These are phyloP conservation scores for Pseudogymnoascus sp. DNA, from an alignment of 2,329 filamentous ascomycete genomes.

Conservation along the genomic window DNA sequence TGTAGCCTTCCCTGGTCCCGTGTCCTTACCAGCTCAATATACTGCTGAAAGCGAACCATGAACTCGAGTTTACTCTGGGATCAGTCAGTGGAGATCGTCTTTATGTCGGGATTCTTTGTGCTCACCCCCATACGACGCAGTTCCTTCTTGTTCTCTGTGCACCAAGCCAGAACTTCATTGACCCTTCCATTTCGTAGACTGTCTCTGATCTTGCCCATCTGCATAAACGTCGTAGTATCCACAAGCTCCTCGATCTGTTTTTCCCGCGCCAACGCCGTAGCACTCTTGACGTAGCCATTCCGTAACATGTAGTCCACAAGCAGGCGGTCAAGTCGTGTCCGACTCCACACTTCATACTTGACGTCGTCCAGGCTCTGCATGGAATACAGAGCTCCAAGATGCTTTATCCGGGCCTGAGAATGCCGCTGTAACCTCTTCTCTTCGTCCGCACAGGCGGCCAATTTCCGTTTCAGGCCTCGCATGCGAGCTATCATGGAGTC, in stretches of 20 bases:
- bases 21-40: constrained; percentile 77
- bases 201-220: constrained; percentile 68
- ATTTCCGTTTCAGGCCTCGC: constrained; percentile 80
- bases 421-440: constrained; percentile 69
- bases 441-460: constrained; percentile 67
- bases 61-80: constrained; percentile 75
- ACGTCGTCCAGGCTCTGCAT: constrained; percentile 81
- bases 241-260: constrained; percentile 72
- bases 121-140: constrained; percentile 75
- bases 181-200: constrained; percentile 64
- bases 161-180: constrained; percentile 78
- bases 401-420: constrained; percentile 64
- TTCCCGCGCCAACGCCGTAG: constrained; percentile 63
- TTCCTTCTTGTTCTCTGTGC: constrained; percentile 84
- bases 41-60: constrained; percentile 87
- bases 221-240: constrained; percentile 79
- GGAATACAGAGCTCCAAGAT: constrained; percentile 71
- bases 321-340: constrained; percentile 69
- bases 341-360: constrained; percentile 86
- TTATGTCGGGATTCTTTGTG: constrained; percentile 8
- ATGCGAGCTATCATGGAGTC: constrained; percentile 80
- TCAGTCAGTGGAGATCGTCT: not conserved
- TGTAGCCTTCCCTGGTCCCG: constrained; percentile 53
- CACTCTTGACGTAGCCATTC: constrained; percentile 71
- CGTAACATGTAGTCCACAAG: constrained; percentile 89